These are phyloP conservation scores for Aspergillus sergii DNA, from an alignment of 2,329 filamentous ascomycete species.

Conservation along the genomic window DNA sequence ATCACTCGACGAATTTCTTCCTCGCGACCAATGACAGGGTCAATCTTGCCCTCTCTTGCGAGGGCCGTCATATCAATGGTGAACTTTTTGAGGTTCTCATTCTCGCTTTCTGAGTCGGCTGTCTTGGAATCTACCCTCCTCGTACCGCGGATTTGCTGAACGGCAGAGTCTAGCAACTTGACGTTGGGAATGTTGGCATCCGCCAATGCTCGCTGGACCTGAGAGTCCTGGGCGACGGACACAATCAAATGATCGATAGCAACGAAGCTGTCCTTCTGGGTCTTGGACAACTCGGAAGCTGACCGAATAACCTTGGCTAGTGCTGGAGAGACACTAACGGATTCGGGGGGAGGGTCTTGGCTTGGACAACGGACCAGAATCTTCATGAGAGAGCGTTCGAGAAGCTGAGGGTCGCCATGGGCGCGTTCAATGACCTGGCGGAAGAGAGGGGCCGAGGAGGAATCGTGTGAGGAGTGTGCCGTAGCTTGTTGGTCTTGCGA, in stretches of 20 bases:
- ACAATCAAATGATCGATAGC: slow-evolving; percentile 94
- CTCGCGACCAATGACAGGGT: slow-evolving; percentile 94
- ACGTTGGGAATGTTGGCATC: slow-evolving; percentile 90
- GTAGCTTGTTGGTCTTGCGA: slow-evolving; percentile 77
- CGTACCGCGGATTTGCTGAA: slow-evolving; percentile 88
- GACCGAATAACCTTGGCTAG: slow-evolving; percentile 82
- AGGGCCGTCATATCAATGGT: slow-evolving; percentile 98
- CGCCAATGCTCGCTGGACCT: slow-evolving; percentile 72
- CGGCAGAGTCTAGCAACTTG: slow-evolving; percentile 87
- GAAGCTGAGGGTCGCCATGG: slow-evolving; percentile 85
- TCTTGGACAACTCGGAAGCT: slow-evolving; percentile 87
- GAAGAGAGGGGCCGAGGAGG: slow-evolving; percentile 74
- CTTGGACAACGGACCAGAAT: slow-evolving; percentile 84
- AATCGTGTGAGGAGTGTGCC: slow-evolving; percentile 66
- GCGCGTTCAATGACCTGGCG: slow-evolving; percentile 92
- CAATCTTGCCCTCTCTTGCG: slow-evolving; percentile 95
- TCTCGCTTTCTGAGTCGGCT: slow-evolving; percentile 85
- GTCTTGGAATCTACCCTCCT: slow-evolving; percentile 94
- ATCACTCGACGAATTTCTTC: slow-evolving; percentile 93
- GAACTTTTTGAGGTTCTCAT: slow-evolving; percentile 96
- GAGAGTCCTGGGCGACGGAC: slow-evolving; percentile 75
- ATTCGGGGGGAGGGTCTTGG: slow-evolving; percentile 92
- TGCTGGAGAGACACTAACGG: slow-evolving; percentile 76
- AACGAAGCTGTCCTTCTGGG: slow-evolving; percentile 95
- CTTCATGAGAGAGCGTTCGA: slow-evolving; percentile 91